Evolutionary conservation across 768 basidiomycete genomes (phyloP).

Genomic region (Rhizopogon rudus): DNA sequence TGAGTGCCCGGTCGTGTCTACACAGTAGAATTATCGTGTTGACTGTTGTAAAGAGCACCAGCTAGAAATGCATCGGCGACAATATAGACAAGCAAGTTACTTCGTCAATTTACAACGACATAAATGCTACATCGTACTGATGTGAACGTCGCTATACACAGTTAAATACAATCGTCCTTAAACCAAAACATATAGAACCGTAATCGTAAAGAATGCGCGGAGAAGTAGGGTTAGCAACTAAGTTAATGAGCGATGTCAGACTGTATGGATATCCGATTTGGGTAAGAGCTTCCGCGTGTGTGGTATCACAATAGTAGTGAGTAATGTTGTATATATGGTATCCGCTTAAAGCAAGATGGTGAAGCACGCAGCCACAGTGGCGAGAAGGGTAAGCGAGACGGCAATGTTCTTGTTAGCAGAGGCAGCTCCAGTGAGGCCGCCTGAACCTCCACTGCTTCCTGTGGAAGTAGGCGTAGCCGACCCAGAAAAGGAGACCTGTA

Average conservation of each 20-base stretch:
- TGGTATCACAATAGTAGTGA: background rate
- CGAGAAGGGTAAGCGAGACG: conserved; percentile 8
- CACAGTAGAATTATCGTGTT: too few relatives aligned
- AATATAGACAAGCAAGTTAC: background rate
- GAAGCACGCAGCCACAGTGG: conserved; percentile 9
- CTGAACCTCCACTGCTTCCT: background rate
- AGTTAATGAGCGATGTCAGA: background rate
- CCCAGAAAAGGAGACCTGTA: background rate
- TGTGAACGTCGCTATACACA: too few relatives aligned
- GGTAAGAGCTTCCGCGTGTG: background rate
- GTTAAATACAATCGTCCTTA: background rate
- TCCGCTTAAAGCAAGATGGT: conserved; percentile 5
- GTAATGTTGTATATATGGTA: background rate
- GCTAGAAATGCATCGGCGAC: background rate
- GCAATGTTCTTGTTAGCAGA: conserved; percentile 7
- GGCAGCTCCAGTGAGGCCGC: background rate
- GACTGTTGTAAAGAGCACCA: too few relatives aligned
- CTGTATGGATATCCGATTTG: background rate
- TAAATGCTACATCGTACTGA: too few relatives aligned
- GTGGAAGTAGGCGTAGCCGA: conserved; percentile 4
- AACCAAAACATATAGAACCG: background rate
- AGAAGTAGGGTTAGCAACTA: background rate
- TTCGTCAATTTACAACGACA: too few relatives aligned
- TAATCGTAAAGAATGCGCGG: background rate
- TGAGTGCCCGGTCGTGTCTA: too few relatives aligned